Evolutionary conservation across 129 eudicot genomes (phyloP).

Genomic region (Centaurea solstitialis): DNA sequence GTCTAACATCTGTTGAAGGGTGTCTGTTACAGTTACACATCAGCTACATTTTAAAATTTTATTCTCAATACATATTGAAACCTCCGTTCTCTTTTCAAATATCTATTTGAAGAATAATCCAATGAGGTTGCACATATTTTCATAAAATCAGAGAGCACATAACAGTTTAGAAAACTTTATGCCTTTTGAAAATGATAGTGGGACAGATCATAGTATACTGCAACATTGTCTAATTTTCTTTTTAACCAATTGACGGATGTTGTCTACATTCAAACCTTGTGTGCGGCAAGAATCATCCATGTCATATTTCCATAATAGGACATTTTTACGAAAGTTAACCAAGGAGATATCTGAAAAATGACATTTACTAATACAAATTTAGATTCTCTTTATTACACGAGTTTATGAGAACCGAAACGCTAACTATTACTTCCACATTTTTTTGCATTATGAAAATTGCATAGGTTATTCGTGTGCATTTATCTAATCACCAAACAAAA

Average conservation of each 20-base stretch:
- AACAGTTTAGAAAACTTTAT: neutral
- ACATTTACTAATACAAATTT: neutral
- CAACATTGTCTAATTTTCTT: neutral
- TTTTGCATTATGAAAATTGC: neutral
- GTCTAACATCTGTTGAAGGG: too few relatives aligned
- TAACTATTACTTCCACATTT: neutral
- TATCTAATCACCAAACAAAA: too few relatives aligned
- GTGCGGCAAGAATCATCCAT: constrained; percentile 2
- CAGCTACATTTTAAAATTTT: too few relatives aligned
- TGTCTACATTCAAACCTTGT: neutral
- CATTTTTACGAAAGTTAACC: neutral
- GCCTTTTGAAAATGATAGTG: neutral
- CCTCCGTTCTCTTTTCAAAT: too few relatives aligned
- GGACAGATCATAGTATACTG: neutral
- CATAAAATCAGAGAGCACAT: neutral
- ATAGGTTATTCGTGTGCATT: too few relatives aligned
- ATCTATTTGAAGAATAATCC: too few relatives aligned
- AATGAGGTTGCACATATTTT: too few relatives aligned
- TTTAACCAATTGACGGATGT: neutral
- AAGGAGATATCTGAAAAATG: neutral
- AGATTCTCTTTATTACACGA: neutral
- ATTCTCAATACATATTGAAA: too few relatives aligned
- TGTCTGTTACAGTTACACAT: too few relatives aligned
- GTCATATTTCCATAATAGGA: neutral
- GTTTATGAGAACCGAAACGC: neutral